Evolutionary conservation across 345 rosid species (phyloP).

Genomic region (Lenwebbia sp.): DNA sequence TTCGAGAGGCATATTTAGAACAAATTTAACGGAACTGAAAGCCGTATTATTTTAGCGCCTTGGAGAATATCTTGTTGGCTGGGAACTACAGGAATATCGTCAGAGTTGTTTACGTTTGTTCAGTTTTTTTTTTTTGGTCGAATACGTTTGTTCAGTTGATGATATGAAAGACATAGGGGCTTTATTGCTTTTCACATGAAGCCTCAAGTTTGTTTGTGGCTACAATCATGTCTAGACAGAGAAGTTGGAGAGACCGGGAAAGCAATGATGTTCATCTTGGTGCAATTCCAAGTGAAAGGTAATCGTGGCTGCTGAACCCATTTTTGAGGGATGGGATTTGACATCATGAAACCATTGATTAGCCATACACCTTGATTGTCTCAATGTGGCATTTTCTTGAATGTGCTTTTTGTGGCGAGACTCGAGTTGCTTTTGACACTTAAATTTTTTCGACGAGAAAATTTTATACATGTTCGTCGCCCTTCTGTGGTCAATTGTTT

Average conservation of each 20-base stretch:
- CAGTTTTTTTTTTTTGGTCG: too few relatives aligned
- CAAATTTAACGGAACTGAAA: not conserved
- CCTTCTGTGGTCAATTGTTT: not conserved
- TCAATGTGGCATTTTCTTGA: not conserved
- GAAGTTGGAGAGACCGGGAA: not conserved
- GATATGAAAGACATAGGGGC: not conserved
- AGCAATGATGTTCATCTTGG: not conserved
- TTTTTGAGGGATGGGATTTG: not conserved
- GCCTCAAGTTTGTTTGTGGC: not conserved
- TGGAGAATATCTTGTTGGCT: not conserved
- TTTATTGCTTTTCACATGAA: not conserved
- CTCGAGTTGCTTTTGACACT: not conserved
- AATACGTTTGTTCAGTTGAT: not conserved
- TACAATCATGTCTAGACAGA: not conserved
- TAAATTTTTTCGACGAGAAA: fast-evolving
- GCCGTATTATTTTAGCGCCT: not conserved
- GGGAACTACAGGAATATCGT: not conserved
- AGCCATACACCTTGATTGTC: not conserved
- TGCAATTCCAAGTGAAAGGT: not conserved
- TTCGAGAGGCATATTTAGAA: not conserved
- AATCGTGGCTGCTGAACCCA: not conserved
- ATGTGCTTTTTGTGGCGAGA: not conserved
- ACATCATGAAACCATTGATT: not conserved
- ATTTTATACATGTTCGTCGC: not conserved
- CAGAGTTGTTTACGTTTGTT: not conserved